A percentile compares a stretch with the other conserved stretches of the same genome.
These are phyloP conservation scores for Teunomyces aglyptinius DNA, from an alignment of 805 yeast species.

Conservation along the genomic window DNA sequence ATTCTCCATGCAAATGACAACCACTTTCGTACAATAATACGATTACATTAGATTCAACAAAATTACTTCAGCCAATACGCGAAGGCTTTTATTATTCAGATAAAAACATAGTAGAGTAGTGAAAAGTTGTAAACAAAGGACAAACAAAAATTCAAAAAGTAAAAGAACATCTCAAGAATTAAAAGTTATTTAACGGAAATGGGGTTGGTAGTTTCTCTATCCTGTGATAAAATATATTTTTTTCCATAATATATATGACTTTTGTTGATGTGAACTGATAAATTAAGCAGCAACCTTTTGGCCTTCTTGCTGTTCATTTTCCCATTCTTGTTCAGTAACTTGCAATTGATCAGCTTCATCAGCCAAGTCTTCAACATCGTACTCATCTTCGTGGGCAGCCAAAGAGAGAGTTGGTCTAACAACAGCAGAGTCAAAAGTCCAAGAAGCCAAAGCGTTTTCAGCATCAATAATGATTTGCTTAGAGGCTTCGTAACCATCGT, in stretches of 20 bases:
- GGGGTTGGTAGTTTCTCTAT: not conserved
- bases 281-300: slow-evolving; percentile 23
- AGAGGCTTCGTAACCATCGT: slow-evolving; percentile 97
- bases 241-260: slow-evolving; percentile 5
- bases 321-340: slow-evolving; percentile 57
- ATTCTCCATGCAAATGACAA: not conserved
- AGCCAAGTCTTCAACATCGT: slow-evolving; percentile 42
- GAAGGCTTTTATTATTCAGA: not conserved
- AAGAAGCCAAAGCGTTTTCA: slow-evolving; percentile 89
- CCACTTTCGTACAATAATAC: too few relatives aligned
- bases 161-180: slow-evolving; percentile 14
- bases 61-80: not conserved
- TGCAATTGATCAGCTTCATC: slow-evolving; percentile 44
- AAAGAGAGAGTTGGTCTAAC: slow-evolving; percentile 91
- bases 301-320: slow-evolving; percentile 22
- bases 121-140: not conserved
- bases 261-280: not conserved
- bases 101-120: not conserved
- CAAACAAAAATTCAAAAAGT: slow-evolving; percentile 10
- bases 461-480: slow-evolving; percentile 97
- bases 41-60: not conserved
- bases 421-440: slow-evolving; percentile 95
- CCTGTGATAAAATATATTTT: slow-evolving; percentile 1
- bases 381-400: slow-evolving; percentile 52
- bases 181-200: slow-evolving; percentile 9